A percentile compares a stretch with the other conserved stretches of the same genome.
Evolutionary conservation across 805 yeast genomes (phyloP).

Genomic region (Candida schatavii): DNA sequence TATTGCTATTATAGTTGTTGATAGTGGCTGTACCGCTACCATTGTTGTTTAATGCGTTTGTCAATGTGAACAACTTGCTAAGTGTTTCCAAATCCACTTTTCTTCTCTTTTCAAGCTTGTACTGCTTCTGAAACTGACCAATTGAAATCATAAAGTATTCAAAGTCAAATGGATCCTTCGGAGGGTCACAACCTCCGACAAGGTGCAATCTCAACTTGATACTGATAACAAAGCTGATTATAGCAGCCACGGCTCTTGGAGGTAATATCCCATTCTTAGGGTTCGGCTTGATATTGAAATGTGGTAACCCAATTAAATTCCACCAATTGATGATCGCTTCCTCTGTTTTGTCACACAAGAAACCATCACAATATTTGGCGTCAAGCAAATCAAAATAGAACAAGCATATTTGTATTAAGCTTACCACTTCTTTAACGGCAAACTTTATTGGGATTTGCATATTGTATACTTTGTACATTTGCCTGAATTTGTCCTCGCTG

Average conservation of each 20-base stretch:
- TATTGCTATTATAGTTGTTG: neutral
- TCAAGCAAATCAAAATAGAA: conserved; percentile 75
- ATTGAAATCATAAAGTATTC: conserved; percentile 66
- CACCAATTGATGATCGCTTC: conserved; percentile 79
- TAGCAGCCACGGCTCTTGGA: conserved; percentile 70
- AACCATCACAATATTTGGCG: conserved; percentile 74
- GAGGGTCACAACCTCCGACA: conserved; percentile 48
- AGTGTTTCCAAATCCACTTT: conserved; percentile 57
- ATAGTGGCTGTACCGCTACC: neutral
- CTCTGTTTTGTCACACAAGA: conserved; percentile 75
- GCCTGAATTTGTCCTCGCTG: conserved; percentile 75
- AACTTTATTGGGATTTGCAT: conserved; percentile 52
- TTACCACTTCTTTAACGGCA: conserved; percentile 73
- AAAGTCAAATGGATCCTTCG: conserved; percentile 81
- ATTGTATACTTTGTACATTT: conserved; percentile 60
- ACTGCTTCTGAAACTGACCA: conserved; percentile 74
- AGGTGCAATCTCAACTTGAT: conserved; percentile 57
- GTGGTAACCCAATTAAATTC: conserved; percentile 62
- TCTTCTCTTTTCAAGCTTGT: conserved; percentile 48
- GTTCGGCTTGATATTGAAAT: conserved; percentile 37
- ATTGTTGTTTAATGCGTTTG: conserved; percentile 30
- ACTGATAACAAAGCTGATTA: conserved; percentile 73
- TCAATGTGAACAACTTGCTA: conserved; percentile 30
- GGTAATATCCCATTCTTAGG: conserved; percentile 57
- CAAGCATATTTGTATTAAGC: conserved; percentile 69